phyloP scores from a whole-genome alignment of 1,139 yeast genomes.

The Oligophagozyma castellii region DNA sequence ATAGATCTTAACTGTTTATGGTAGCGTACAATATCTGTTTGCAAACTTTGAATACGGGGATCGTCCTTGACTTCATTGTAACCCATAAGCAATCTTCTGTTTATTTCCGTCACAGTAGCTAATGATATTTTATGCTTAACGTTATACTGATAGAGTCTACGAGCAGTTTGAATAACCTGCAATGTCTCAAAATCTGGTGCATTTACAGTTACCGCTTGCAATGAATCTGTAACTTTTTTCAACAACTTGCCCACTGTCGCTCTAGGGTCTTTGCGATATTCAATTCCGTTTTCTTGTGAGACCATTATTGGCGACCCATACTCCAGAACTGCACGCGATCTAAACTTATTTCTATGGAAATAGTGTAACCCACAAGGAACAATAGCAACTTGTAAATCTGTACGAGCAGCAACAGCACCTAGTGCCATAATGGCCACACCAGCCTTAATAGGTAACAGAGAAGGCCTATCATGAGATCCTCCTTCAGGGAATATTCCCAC shows the following conservation, averaged over 20 bases:
- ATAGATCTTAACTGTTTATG: constrained; percentile 39
- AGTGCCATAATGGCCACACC: constrained; percentile 77
- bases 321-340: constrained; percentile 67
- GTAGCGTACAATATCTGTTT: constrained; percentile 38
- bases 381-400: constrained; percentile 41
- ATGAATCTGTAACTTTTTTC: constrained; percentile 40
- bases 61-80: constrained; percentile 47
- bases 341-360: constrained; percentile 61
- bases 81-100: constrained; percentile 52
- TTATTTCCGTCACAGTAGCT: constrained; percentile 58
- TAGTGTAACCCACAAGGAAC: constrained; percentile 71
- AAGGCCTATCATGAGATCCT: constrained; percentile 58
- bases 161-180: constrained; percentile 62
- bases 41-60: constrained; percentile 40
- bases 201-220: constrained; percentile 59
- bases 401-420: constrained; percentile 53
- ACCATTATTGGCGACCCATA: constrained; percentile 59
- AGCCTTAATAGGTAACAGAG: constrained; percentile 58
- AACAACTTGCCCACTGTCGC: constrained; percentile 44
- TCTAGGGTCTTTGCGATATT: constrained; percentile 42
- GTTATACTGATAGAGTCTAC: constrained; percentile 47
- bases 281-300: constrained; percentile 34
- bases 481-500: constrained; percentile 73
- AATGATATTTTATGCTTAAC: constrained; percentile 39
- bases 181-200: constrained; percentile 66